phyloP scores from a whole-genome alignment of 345 rosid species.

The Syzygium jambos region DNA sequence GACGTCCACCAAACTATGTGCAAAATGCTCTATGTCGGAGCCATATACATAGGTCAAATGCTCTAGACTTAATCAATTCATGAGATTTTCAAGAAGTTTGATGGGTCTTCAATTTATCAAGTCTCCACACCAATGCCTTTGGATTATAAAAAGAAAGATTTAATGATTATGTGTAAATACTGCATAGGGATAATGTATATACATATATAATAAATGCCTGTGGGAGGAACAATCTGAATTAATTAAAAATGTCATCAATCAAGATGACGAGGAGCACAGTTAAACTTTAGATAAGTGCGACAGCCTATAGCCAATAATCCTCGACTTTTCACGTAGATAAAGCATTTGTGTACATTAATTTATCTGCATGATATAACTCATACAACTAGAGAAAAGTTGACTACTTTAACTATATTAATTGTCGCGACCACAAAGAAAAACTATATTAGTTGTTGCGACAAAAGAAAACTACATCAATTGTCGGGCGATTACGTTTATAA shows the following conservation, averaged over 20 bases:
- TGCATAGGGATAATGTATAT: not conserved
- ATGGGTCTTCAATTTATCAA: not conserved
- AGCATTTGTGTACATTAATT: not conserved
- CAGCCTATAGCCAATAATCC: not conserved
- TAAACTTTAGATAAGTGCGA: not conserved
- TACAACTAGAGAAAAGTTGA: not conserved
- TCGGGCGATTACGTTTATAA: not conserved
- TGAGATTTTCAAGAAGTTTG: not conserved
- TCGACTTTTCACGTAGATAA: not conserved
- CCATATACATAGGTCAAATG: not conserved
- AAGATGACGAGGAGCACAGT: not conserved
- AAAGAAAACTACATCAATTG: not conserved
- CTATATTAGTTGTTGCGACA: no score
- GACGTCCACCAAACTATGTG: not conserved
- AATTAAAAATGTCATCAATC: not conserved
- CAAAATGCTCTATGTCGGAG: not conserved
- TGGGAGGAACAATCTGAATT: not conserved
- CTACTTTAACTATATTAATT: not conserved
- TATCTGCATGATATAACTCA: not conserved
- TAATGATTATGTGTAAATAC: not conserved
- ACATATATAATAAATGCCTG: not conserved
- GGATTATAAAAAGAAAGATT: not conserved
- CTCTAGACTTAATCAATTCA: not conserved
- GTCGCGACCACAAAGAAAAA: no score
- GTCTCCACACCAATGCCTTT: rapidly evolving